Percentiles rank a stretch among this genome's conserved stretches.
phyloP scores from a whole-genome alignment of 345 rosid genomes.

The Lumnitzera racemosa region DNA sequence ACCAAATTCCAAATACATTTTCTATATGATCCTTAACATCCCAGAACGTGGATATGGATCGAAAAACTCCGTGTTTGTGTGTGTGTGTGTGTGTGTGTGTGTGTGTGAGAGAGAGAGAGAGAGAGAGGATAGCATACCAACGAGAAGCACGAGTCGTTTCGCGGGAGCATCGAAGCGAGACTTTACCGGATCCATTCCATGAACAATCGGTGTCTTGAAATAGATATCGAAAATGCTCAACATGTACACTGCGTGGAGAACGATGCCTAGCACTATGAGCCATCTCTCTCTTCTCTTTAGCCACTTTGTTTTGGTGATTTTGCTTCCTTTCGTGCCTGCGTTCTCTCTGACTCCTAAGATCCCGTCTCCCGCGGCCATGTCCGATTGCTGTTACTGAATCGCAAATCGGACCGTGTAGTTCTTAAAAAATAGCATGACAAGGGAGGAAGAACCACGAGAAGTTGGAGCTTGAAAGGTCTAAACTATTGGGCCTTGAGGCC shows the following conservation, averaged over 20 bases:
- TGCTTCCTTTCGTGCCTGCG: conserved; percentile 17
- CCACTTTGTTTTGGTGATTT: conserved; percentile 35
- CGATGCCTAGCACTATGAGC: conserved; percentile 70
- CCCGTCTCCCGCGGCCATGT: conserved; percentile 46
- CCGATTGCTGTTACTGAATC: not conserved
- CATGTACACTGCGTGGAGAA: conserved; percentile 89
- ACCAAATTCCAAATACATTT: no score
- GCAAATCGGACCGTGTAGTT: no score
- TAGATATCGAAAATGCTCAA: conserved; percentile 93
- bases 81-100: no score
- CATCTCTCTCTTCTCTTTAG: conserved; percentile 62
- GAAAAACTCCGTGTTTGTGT: no score
- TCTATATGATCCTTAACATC: no score
- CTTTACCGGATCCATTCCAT: conserved; percentile 79
- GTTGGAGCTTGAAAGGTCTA: no score
- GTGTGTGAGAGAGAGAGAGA: not conserved
- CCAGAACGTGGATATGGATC: no score
- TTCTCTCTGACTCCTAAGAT: conserved; percentile 55
- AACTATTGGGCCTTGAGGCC: no score
- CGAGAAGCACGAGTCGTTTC: conserved; percentile 80
- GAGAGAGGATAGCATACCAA: conserved; percentile 37
- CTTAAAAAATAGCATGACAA: no score
- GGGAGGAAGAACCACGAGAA: no score
- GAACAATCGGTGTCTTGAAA: conserved; percentile 95
- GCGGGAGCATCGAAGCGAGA: conserved; percentile 81